Conservation (phyloP, 2,329 filamentous ascomycete genomes). For the Stromatinia cepivora region DNA sequence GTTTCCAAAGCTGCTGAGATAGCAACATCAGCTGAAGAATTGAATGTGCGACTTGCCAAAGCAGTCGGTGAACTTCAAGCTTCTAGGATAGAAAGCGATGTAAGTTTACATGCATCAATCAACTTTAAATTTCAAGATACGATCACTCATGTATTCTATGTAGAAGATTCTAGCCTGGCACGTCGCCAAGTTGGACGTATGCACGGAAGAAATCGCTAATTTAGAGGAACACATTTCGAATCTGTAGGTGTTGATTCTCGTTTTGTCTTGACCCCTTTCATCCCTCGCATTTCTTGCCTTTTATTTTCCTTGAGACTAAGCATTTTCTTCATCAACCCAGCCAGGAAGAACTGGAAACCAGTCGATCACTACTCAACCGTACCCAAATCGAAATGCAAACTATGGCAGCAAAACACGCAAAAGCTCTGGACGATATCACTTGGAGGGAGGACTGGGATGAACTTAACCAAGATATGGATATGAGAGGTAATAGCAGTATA, state of each 20-base stretch:
- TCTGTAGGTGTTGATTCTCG: constrained; percentile 48
- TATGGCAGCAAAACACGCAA: constrained; percentile 58
- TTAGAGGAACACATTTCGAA: constrained; percentile 59
- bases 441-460: constrained; percentile 62
- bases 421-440: constrained; percentile 49
- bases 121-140: not conserved
- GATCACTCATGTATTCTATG: constrained; percentile 21
- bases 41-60: constrained; percentile 52
- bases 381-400: constrained; percentile 62
- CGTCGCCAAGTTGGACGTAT: constrained; percentile 56
- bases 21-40: constrained; percentile 45
- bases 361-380: constrained; percentile 61
- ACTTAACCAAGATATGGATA: constrained; percentile 46
- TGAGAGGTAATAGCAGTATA: constrained; percentile 20
- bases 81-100: constrained; percentile 61
- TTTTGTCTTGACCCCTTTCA: not conserved
- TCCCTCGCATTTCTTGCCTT: constrained; percentile 32
- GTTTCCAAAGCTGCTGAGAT: constrained; percentile 43
- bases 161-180: constrained; percentile 64
- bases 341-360: constrained; percentile 56
- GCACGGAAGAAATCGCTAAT: constrained; percentile 58
- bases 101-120: constrained; percentile 38
- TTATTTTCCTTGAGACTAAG: constrained; percentile 20
- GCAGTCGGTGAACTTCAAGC: constrained; percentile 53
- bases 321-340: constrained; percentile 40